Conservation (phyloP, 805 yeast species). For the Metschnikowia shivogae region DNA sequence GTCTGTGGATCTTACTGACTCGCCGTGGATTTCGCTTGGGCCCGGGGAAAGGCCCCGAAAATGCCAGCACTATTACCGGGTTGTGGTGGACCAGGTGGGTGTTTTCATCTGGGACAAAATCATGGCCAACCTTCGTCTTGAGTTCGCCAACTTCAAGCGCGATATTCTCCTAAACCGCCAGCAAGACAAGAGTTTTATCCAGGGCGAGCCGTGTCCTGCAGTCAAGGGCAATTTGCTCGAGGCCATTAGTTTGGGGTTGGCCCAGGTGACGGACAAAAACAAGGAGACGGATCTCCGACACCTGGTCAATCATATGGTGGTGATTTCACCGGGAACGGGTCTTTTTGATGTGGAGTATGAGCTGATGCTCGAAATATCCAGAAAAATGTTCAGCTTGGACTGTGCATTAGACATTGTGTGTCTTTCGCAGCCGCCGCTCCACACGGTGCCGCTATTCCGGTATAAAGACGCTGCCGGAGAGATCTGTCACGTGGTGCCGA, state of each 20-base stretch:
- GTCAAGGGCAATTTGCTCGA: conserved; percentile 87
- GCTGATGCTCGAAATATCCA: conserved; percentile 68
- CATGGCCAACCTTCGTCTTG: conserved; percentile 80
- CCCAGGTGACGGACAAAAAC: conserved; percentile 71
- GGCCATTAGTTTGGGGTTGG: conserved; percentile 79
- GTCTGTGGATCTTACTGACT: conserved; percentile 58
- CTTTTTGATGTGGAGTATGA: conserved; percentile 86
- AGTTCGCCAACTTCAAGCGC: conserved; percentile 75
- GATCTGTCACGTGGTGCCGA: conserved; percentile 76
- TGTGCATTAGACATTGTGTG: conserved; percentile 86
- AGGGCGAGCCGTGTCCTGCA: conserved; percentile 68
- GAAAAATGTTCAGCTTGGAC: conserved; percentile 71
- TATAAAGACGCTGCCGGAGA: conserved; percentile 48
- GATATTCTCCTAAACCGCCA: conserved; percentile 56
- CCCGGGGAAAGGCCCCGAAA: conserved; percentile 70
- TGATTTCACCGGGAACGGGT: conserved; percentile 91
- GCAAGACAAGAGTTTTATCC: conserved; percentile 31
- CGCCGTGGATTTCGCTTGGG: conserved; percentile 53
- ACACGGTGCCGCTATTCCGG: conserved; percentile 84
- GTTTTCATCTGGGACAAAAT: conserved; percentile 87
- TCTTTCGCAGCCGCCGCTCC: conserved; percentile 85
- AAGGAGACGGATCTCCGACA: conserved; percentile 82
- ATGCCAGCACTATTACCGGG: conserved; percentile 78
- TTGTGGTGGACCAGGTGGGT: conserved; percentile 92
- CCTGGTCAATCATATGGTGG: conserved; percentile 83